phyloP scores from a whole-genome alignment of 2,329 filamentous ascomycete species.

The Monilinia aucupariae region DNA sequence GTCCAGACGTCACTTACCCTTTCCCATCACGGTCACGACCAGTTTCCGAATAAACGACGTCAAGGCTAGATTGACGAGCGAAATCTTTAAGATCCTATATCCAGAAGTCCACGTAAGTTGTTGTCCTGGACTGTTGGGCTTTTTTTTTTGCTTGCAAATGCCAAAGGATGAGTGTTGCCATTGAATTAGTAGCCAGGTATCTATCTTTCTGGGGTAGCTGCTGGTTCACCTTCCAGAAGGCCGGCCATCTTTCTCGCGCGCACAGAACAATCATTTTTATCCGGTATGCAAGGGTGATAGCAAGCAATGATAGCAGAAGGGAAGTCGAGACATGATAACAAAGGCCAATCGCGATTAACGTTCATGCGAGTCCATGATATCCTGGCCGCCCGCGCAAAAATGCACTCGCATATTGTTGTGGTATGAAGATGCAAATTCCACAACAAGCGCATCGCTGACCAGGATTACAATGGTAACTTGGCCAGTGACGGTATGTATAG shows the following conservation, averaged over 20 bases:
- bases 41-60: conserved; percentile 97
- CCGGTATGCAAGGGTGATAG: conserved; percentile 29
- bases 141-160: conserved; percentile 22
- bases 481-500: conserved; percentile 26
- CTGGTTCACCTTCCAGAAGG: conserved; percentile 31
- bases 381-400: conserved; percentile 34
- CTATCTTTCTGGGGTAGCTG: conserved; percentile 26
- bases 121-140: conserved; percentile 34
- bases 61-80: conserved; percentile 89
- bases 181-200: conserved; percentile 32
- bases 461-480: conserved; percentile 31
- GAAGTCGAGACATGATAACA: conserved; percentile 34
- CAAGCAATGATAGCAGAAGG: conserved; percentile 32
- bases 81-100: conserved; percentile 99
- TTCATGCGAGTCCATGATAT: conserved; percentile 28
- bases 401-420: conserved; percentile 35
- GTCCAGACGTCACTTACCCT: conserved; percentile 58
- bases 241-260: conserved; percentile 26
- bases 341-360: conserved; percentile 29
- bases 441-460: conserved; percentile 31
- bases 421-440: conserved; percentile 24
- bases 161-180: conserved; percentile 31
- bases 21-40: conserved; percentile 85
- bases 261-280: conserved; percentile 25
- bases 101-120: conserved; percentile 75